These are phyloP conservation scores for Cryphonectria carpinicola DNA, from an alignment of 2,329 filamentous ascomycete species.

Conservation along the genomic window DNA sequence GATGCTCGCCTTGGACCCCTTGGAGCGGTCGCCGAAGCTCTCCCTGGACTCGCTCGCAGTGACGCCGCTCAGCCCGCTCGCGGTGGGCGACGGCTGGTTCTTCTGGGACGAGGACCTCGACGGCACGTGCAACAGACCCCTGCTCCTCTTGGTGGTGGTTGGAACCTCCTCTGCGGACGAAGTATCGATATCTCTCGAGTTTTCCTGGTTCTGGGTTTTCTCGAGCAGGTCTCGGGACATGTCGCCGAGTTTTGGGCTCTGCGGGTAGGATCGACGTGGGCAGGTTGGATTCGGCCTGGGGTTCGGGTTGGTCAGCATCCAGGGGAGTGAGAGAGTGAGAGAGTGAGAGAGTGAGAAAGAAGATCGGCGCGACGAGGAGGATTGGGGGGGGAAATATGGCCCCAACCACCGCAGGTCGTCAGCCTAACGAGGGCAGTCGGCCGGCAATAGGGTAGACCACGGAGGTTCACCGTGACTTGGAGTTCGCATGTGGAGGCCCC, in stretches of 20 bases:
- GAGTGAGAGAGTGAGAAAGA: neutral
- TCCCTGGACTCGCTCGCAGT: constrained; percentile 63
- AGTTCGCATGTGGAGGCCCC: neutral
- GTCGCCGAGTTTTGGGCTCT: constrained; percentile 25
- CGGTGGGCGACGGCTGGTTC: constrained; percentile 62
- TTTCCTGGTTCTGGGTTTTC: constrained; percentile 41
- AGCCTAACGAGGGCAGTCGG: neutral
- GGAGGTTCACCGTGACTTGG: neutral
- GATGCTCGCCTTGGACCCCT: constrained; percentile 68
- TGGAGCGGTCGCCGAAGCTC: constrained; percentile 67
- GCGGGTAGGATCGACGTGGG: constrained; percentile 23
- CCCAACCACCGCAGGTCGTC: neutral
- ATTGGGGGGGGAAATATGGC: neutral
- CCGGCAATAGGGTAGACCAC: neutral
- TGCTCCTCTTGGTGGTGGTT: constrained; percentile 52
- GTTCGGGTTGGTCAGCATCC: constrained; percentile 24
- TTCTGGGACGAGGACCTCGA: constrained; percentile 66
- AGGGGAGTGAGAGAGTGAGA: neutral
- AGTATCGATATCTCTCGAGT: constrained; percentile 49
- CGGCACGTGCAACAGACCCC: constrained; percentile 60
- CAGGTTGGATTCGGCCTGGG: constrained; percentile 25
- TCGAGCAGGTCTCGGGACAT: constrained; percentile 43
- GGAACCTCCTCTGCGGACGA: constrained; percentile 47
- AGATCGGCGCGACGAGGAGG: constrained; percentile 4
- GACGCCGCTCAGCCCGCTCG: constrained; percentile 63